Percentiles rank a stretch among this genome's conserved stretches.
Evolutionary conservation across 805 yeast genomes (phyloP).

Genomic region (Pachysolen tannophilus): DNA sequence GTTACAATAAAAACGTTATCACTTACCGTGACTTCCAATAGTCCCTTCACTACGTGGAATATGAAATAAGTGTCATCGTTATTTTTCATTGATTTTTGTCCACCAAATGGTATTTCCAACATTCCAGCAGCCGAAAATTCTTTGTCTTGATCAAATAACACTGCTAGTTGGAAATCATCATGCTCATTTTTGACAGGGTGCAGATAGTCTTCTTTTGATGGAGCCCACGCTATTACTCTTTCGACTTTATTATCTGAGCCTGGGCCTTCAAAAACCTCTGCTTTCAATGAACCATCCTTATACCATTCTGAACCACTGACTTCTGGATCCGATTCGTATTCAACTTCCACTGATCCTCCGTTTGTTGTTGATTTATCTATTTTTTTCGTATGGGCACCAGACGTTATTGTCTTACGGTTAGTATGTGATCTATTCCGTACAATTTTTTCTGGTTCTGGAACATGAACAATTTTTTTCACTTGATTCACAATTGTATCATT

Average conservation of each 20-base stretch:
- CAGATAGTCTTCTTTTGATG: slow-evolving; percentile 41
- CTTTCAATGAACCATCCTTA: slow-evolving; percentile 27
- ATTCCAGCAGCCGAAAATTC: slow-evolving; percentile 70
- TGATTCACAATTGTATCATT: slow-evolving; percentile 47
- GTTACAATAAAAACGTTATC: slow-evolving; percentile 52
- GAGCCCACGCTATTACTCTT: slow-evolving; percentile 58
- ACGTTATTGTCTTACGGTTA: slow-evolving; percentile 13
- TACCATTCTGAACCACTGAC: slow-evolving; percentile 49
- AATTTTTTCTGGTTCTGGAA: slow-evolving; percentile 22
- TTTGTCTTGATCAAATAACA: slow-evolving; percentile 54
- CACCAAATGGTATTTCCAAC: slow-evolving; percentile 54
- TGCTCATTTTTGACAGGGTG: slow-evolving; percentile 30
- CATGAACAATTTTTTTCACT: slow-evolving; percentile 50
- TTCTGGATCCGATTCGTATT: slow-evolving; percentile 25
- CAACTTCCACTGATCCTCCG: slow-evolving; percentile 19
- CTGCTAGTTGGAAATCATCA: slow-evolving; percentile 53
- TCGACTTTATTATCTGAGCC: slow-evolving; percentile 35
- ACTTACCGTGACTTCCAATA: slow-evolving; percentile 57
- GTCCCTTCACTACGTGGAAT: slow-evolving; percentile 69
- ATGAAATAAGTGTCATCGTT: slow-evolving; percentile 64
- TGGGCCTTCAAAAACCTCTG: slow-evolving; percentile 44
- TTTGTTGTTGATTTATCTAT: slow-evolving; percentile 12
- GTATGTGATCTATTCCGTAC: slow-evolving; percentile 11
- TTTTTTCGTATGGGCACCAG: slow-evolving; percentile 10
- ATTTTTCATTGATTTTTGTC: slow-evolving; percentile 49